Base-by-base conservation (phyloP, 2,329 filamentous ascomycete genomes). In the Calonectria hawksworthii region DNA sequence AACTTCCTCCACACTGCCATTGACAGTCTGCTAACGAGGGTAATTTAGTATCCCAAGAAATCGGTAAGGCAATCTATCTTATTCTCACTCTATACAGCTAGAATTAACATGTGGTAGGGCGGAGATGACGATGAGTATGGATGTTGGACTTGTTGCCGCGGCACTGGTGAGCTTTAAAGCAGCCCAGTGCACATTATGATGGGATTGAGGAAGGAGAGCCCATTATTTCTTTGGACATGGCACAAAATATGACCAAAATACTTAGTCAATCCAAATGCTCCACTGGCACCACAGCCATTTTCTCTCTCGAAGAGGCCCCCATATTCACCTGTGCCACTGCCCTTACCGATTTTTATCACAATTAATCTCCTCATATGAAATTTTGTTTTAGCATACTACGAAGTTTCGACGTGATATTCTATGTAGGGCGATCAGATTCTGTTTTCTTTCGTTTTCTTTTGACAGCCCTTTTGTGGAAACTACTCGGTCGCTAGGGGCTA, bases 81-180 rank as follows among this genome's bases (percentile, higher is more conserved):
- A 6, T 18, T 11, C 26, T 18, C 26, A 11, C 10, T 44, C 41
- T 5, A 44, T 28, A 9, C 14, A 38, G 26, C 41, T 9, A 38
- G 28, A 34, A 16, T 26, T 36, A 38, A 36, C 11, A 8, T 44
- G 13, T 28, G n/a, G n/a, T 23, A 67, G 64, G 47, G 44, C n/a
- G n/a, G n/a, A 2, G 44, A 13, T 9, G 47, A 67, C 16, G 56
- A 26, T 28, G 34, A 26, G 0, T 9, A 6, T 18, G 13, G 1
- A 34, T 67, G 64, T 21, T 67, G 64, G 64, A 67, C 64, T 23
- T 67, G 64, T 16, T 67, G 64, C 64, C 44, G 41, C 0, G 30
- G n/a, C 21, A 18, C 44, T 14, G 44, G 4, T 23, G 64, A 67
- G n/a, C 64, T 67, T 26, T 67, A 38, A 47, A 36, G 30, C 34